A percentile compares a stretch with the other conserved stretches of the same genome.
These are phyloP conservation scores for Phalaenopsis aphrodite DNA, from an alignment of 106 monocot genomes.

Conservation along the genomic window DNA sequence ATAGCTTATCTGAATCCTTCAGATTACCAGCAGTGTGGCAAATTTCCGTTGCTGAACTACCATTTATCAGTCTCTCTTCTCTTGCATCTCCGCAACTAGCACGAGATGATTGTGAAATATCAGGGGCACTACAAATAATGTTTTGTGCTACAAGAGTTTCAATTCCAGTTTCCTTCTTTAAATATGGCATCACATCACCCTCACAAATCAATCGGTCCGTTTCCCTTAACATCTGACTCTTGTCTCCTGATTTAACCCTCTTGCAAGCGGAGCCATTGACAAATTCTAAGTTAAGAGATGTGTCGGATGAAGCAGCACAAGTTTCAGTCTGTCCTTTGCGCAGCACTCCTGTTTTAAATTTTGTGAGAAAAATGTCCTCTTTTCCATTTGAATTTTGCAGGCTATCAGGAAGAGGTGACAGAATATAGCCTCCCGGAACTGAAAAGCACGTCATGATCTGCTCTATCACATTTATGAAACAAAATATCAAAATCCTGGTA, in stretches of 20 bases:
- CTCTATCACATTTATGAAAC: constrained; percentile 12
- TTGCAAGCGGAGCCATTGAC: not conserved
- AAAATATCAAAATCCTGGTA: not conserved
- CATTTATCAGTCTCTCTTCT: constrained; percentile 9
- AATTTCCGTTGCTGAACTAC: constrained; percentile 12
- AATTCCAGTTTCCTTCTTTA: constrained; percentile 17
- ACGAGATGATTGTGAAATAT: constrained; percentile 9
- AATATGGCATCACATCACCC: not conserved
- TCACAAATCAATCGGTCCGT: constrained; percentile 3
- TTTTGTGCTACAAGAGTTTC: constrained; percentile 3
- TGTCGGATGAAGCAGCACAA: not conserved
- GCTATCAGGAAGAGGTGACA: constrained; percentile 57
- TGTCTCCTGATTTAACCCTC: constrained; percentile 15
- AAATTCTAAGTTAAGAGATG: not conserved
- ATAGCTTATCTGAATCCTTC: not conserved
- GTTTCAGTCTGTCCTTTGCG: constrained; percentile 8
- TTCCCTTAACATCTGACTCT: constrained; percentile 9
- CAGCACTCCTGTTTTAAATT: too few species aligned
- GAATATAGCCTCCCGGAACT: constrained; percentile 35
- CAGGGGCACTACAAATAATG: constrained; percentile 9
- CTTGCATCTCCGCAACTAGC: constrained; percentile 11
- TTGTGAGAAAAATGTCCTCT: constrained; percentile 10
- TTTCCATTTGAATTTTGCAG: constrained; percentile 41
- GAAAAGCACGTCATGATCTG: constrained; percentile 68
- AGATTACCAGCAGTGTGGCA: not conserved